These are phyloP conservation scores for Sapria himalayana DNA, from an alignment of 345 rosid genomes.

Conservation along the genomic window DNA sequence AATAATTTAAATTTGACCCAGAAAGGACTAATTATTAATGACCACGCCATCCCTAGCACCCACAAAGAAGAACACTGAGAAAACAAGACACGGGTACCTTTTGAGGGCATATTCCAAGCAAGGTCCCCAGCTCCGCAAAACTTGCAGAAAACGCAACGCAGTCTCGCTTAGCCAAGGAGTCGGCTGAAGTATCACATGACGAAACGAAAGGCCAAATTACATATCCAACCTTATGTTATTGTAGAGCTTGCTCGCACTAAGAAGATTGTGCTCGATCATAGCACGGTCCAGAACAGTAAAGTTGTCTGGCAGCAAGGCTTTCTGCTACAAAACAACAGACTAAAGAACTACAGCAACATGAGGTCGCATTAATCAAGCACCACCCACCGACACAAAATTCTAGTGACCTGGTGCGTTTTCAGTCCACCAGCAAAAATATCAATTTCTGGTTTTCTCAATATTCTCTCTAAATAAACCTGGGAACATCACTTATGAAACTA, in stretches of 20 bases:
- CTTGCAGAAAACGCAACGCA: too few species aligned
- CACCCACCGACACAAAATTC: too few species aligned
- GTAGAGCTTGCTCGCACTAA: conserved; percentile 93
- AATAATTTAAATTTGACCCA: too few species aligned
- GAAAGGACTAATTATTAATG: too few species aligned
- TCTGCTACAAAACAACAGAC: conserved; percentile 26
- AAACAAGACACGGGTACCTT: conserved; percentile 24
- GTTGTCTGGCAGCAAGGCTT: conserved; percentile 84
- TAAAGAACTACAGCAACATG: too few species aligned
- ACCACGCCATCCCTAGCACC: too few species aligned
- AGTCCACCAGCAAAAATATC: conserved; percentile 85
- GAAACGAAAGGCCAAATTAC: too few species aligned
- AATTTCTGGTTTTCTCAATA: conserved; percentile 83
- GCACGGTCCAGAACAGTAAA: conserved; percentile 92
- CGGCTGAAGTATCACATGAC: too few species aligned
- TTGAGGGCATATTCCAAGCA: conserved; percentile 77
- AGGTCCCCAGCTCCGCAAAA: conserved; percentile 90
- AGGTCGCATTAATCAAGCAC: too few species aligned
- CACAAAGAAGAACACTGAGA: neutral
- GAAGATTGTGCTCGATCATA: conserved; percentile 93
- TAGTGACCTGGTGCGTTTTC: conserved; percentile 74
- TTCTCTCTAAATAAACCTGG: conserved; percentile 89
- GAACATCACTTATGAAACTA: conserved; percentile 8
- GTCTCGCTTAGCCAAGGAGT: too few species aligned
- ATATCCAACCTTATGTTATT: conserved; percentile 62